phyloP scores from a whole-genome alignment of 1,139 yeast genomes.

The Candida sojae region DNA sequence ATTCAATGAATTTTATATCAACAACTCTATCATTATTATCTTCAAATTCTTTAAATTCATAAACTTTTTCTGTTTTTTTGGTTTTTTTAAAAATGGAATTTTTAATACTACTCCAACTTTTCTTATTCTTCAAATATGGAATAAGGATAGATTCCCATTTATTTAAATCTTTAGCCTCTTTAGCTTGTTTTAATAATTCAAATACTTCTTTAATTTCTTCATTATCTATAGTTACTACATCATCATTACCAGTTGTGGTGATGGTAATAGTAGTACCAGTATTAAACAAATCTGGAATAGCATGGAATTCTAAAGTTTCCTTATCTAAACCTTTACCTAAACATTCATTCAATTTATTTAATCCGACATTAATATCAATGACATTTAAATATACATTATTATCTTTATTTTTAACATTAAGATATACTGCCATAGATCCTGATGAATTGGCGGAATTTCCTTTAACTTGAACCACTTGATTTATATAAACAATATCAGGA shows the following conservation, averaged over 20 bases:
- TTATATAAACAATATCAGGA: slow-evolving; percentile 29
- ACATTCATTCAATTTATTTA: slow-evolving; percentile 71
- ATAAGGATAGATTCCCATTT: slow-evolving; percentile 36
- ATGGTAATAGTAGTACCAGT: background rate
- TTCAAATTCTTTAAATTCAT: slow-evolving; percentile 49
- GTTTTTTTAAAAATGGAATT: slow-evolving; percentile 16
- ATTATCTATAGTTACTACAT: too few species aligned
- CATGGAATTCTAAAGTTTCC: slow-evolving; percentile 20
- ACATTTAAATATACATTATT: slow-evolving; percentile 46
- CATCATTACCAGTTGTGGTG: slow-evolving; percentile 1
- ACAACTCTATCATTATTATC: slow-evolving; percentile 69
- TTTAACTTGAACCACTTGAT: slow-evolving; percentile 39
- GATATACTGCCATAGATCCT: slow-evolving; percentile 44
- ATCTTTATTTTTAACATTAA: slow-evolving; percentile 43
- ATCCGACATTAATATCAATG: slow-evolving; percentile 63
- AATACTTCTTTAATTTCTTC: slow-evolving; percentile 27
- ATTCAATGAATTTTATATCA: slow-evolving; percentile 58
- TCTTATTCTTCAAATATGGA: slow-evolving; percentile 33
- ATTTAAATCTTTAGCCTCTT: slow-evolving; percentile 19
- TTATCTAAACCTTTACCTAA: slow-evolving; percentile 61
- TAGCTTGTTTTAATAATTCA: slow-evolving; percentile 21
- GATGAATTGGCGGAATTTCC: slow-evolving; percentile 44
- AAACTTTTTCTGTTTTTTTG: slow-evolving; percentile 15
- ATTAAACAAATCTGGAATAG: slow-evolving; percentile 31
- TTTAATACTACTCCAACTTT: slow-evolving; percentile 25